Evolutionary conservation across 768 basidiomycete genomes (phyloP).

Genomic region (Suillus brevipes): DNA sequence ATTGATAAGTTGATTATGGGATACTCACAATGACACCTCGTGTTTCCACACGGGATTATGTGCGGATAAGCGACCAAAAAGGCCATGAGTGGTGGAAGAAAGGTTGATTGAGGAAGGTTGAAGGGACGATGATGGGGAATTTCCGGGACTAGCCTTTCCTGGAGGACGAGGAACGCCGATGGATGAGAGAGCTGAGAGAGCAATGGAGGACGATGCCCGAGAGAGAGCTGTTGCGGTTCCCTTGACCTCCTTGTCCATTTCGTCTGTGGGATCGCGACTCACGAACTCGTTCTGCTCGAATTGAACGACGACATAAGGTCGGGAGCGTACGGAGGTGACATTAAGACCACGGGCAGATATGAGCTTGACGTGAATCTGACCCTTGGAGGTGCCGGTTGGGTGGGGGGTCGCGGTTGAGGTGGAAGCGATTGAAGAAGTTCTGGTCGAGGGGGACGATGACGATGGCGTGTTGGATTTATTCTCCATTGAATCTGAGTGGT

Average conservation of each 20-base stretch:
- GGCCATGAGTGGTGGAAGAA: constrained; percentile 36
- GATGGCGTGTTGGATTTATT: constrained; percentile 40
- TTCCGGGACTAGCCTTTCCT: constrained; percentile 42
- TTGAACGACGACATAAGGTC: constrained; percentile 94
- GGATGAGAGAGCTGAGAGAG: constrained; percentile 65
- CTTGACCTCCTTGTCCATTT: constrained; percentile 86
- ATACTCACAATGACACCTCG: constrained; percentile 92
- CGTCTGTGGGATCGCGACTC: constrained; percentile 83
- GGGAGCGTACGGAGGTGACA: constrained; percentile 60
- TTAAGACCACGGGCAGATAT: constrained; percentile 87
- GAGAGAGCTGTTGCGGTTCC: constrained; percentile 65
- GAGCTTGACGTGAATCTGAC: constrained; percentile 94
- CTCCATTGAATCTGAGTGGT: constrained; percentile 33
- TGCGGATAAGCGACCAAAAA: constrained; percentile 67
- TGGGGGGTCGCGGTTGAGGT: constrained; percentile 23
- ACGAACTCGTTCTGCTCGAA: constrained; percentile 99
- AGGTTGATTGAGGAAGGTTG: constrained; percentile 31
- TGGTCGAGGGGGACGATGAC: constrained; percentile 41
- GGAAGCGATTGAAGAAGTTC: constrained; percentile 29
- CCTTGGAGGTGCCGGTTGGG: constrained; percentile 45
- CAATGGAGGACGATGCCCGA: constrained; percentile 59
- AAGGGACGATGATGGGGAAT: constrained; percentile 44
- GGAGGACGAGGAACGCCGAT: constrained; percentile 51
- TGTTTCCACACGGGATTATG: constrained; percentile 99
- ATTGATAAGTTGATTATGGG: constrained; percentile 13